Base-by-base conservation (phyloP, 2,329 filamentous ascomycete genomes). In the Phaeosphaeria sp. region DNA sequence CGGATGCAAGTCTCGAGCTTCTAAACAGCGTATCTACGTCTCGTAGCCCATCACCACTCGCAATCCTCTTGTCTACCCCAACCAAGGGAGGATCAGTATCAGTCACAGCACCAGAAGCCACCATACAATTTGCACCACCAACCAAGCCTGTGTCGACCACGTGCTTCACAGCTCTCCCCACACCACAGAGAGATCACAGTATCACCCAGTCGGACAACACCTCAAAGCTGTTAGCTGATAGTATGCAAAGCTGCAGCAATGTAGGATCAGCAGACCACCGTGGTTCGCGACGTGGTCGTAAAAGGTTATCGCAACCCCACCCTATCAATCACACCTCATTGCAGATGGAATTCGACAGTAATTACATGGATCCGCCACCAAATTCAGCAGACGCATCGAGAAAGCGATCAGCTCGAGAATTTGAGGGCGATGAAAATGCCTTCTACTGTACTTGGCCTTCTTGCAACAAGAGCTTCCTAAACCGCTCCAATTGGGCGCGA, bases 401-500 rank as follows among this genome's bases (percentile, higher is more conserved):
- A 20, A 3, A 21, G 13, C 42, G n/a, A 22, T 18, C 4, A 3
- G 2, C 18, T 10, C 3, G 9, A 2, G 21, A 20, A 15, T 18
- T 22, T 7, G 42, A 44, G n/a, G 7, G 13, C n/a, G 21, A 22
- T 1, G 21, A 44, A 21, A 15, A 44, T 11, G 11, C 18, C 11
- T 17, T 21, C 3, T 53, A 47, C 10, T 63, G 57, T 20, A 60
- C 60, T 3, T 54, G 25, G 52, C 27, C 43, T 1, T 10, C 15
- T 1, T 63, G 60, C 18, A 6, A 15, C 2, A 36, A 17, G 1
- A 17, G 17, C 0, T 63, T 63, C 13, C 10, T 1, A 6, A 33
- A 33, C 27, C 22, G 39, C 1, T 55, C 6, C 13, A 54, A 36
- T 3, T 63, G 60, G 60, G 25, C 36, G 0, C 52, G 57, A 2